Conservation (phyloP, 2,329 filamentous ascomycete species). For the Alternaria brassicae region DNA sequence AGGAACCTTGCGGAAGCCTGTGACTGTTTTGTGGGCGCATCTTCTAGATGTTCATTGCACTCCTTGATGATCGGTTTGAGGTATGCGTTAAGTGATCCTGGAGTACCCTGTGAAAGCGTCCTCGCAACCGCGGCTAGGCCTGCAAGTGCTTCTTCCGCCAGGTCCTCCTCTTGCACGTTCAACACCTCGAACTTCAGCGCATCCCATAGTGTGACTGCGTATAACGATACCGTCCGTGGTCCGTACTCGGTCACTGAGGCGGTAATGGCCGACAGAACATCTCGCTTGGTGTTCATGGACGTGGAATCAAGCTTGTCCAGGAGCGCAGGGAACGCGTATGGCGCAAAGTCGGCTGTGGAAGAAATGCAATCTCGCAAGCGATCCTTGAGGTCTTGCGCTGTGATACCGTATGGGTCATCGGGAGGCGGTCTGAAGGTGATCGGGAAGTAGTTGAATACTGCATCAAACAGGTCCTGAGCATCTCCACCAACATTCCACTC, state of each 20-base stretch:
- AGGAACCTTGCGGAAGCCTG: constrained; percentile 69
- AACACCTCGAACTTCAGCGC: constrained; percentile 73
- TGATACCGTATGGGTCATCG: constrained; percentile 73
- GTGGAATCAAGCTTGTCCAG: constrained; percentile 74
- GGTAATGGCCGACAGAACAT: constrained; percentile 68
- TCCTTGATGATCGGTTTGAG: constrained; percentile 69
- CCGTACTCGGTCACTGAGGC: constrained; percentile 68
- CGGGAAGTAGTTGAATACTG: constrained; percentile 75
- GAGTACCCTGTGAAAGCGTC: constrained; percentile 59
- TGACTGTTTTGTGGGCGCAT: constrained; percentile 73
- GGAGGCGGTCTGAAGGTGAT: constrained; percentile 74
- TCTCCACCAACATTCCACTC: constrained; percentile 70
- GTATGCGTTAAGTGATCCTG: constrained; percentile 61
- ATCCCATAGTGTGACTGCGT: constrained; percentile 72
- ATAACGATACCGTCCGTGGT: constrained; percentile 64
- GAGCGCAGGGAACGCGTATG: constrained; percentile 70
- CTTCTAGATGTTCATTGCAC: constrained; percentile 71
- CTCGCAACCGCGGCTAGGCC: constrained; percentile 63
- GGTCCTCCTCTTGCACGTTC: constrained; percentile 70
- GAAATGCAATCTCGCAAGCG: constrained; percentile 70
- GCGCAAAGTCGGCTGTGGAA: constrained; percentile 68
- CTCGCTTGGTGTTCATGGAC: constrained; percentile 72
- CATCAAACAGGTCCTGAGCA: constrained; percentile 67
- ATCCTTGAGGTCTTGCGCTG: constrained; percentile 71
- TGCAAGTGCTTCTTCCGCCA: constrained; percentile 66